Evolutionary conservation across 1,139 yeast species (phyloP), one percentile per base, ranked within the genome.

Genomic region (Candida tropicalis): DNA sequence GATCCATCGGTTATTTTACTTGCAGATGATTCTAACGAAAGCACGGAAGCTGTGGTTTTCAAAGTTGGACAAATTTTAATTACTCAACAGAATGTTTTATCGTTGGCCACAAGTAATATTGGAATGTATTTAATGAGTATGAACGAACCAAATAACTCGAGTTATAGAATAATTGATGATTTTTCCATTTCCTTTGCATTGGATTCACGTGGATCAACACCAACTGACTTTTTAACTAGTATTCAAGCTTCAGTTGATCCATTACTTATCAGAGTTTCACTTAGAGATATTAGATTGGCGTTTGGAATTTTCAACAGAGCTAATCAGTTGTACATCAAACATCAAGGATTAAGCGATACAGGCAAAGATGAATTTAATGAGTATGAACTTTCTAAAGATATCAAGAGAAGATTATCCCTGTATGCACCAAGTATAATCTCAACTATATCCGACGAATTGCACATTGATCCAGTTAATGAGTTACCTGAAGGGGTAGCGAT

Each of bases 1-100:
- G 84, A 88, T 45, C 85, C 95, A 0, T 87, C 96, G 0, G 72
- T 93, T 13, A 81, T 88, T 28, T 63, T 95, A 29, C 67, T 95
- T 40, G 96, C 97, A 0, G 89, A 91, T 59, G 88, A 97, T 1
- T 74, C 85, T 1, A 69, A 74, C 10, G 58, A 63, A 2, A 77
- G 83, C 49, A 81, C 96, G 0, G 96, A 91, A 55, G 99, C 99
- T 0, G 77, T 93, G 47, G 97, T 93, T 1, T 86, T 93, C 64
- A 87, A 88, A 54, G 82, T 90, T 13, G 95, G 86, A 45, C 97
- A 91, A 56, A 65, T 91, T 7, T 67, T 87, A 38, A 57, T 89
- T 3, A 78, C 93, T 0, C 82, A 87, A 48, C 90, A 87, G 55
- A 80, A 82, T 47, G 74, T 81, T 2, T 61, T 75, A 10, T 79